Conservation (phyloP, 768 basidiomycete genomes). For the Lactifluus volemus region DNA sequence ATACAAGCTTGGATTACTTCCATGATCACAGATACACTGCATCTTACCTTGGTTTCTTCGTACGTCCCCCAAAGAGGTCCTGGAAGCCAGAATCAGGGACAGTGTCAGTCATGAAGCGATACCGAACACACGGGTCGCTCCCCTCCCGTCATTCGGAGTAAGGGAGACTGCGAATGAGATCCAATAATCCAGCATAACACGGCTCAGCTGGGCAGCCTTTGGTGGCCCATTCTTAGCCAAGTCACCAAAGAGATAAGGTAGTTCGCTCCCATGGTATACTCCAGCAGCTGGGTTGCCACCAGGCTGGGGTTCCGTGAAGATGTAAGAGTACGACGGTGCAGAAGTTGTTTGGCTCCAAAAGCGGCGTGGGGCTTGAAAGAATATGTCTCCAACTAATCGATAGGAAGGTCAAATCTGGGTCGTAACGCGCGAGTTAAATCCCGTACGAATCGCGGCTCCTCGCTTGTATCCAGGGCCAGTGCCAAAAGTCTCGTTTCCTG, state of each 20-base stretch:
- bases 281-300: conserved; percentile 1
- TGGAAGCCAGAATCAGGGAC: neutral
- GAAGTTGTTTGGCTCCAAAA: conserved; percentile 34
- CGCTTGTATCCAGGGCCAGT: conserved; percentile 33
- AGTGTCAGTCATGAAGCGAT: neutral
- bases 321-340: conserved; percentile 33
- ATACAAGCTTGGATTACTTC: neutral
- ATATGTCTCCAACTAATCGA: conserved; percentile 30
- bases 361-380: conserved; percentile 33
- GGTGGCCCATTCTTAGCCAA: neutral
- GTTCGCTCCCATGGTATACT: conserved; percentile 20
- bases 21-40: neutral
- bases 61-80: neutral
- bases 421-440: neutral
- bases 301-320: conserved; percentile 33
- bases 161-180: conserved; percentile 38
- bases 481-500: conserved; percentile 39
- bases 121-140: conserved; percentile 25
- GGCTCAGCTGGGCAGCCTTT: conserved; percentile 23
- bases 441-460: conserved; percentile 25
- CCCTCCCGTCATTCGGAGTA: conserved; percentile 37
- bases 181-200: conserved; percentile 36
- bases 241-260: conserved; percentile 19
- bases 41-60: neutral
- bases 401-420: neutral